Percentiles rank a stretch among this genome's conserved stretches.
Conservation (phyloP, 345 rosid species). For the Boechera divaricarpa region DNA sequence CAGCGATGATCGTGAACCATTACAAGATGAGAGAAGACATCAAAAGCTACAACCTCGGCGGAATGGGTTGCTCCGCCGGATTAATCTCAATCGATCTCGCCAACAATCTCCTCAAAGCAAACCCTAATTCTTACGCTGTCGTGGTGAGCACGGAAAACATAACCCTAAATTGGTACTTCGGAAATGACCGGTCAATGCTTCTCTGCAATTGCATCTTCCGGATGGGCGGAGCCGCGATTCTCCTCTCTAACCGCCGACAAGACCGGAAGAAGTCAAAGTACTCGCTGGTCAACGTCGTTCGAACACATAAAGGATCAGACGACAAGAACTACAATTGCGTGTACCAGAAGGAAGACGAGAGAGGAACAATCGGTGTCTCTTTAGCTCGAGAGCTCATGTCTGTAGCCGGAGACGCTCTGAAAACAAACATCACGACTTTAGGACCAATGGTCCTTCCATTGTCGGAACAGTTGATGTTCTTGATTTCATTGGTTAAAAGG, state of each 20-base stretch:
- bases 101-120: conserved; percentile 69
- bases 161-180: conserved; percentile 86
- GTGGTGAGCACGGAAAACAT: conserved; percentile 94
- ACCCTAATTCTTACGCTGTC: conserved; percentile 72
- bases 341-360: conserved; percentile 76
- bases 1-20: conserved; percentile 78
- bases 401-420: conserved; percentile 87
- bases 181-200: conserved; percentile 82
- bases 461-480: conserved; percentile 70
- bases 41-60: conserved; percentile 82
- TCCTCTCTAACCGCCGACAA: conserved; percentile 65
- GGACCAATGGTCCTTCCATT: conserved; percentile 86
- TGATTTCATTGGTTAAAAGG: conserved; percentile 57
- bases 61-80: conserved; percentile 98
- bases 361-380: conserved; percentile 77
- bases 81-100: conserved; percentile 82
- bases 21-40: conserved; percentile 73
- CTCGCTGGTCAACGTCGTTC: conserved; percentile 72
- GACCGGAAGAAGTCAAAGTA: conserved; percentile 75
- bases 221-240: conserved; percentile 94
- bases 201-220: conserved; percentile 88
- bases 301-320: conserved; percentile 88
- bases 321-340: conserved; percentile 77
- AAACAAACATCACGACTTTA: conserved; percentile 84
- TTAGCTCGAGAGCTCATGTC: conserved; percentile 86